Conservation (phyloP, 805 yeast species). For the Zygosaccharomyces bailii region DNA sequence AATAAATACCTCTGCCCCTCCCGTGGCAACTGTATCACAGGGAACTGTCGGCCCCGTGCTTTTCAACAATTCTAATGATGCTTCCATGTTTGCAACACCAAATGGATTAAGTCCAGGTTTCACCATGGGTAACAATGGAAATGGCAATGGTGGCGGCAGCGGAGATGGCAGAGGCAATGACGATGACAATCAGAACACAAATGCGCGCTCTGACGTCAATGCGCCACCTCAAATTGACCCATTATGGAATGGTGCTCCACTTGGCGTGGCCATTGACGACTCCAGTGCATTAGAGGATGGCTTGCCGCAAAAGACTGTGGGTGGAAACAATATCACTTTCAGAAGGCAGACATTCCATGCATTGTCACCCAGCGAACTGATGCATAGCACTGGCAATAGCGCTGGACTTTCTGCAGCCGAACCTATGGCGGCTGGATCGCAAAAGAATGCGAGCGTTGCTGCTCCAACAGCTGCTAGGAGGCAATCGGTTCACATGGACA, state of each 20-base stretch:
- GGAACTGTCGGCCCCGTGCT: conserved; percentile 8
- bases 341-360: conserved; percentile 37
- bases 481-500: conserved; percentile 32
- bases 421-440: conserved; percentile 4
- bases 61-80: conserved; percentile 19
- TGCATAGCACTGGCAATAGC: conserved; percentile 9
- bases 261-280: conserved; percentile 11
- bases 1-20: background rate
- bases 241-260: conserved; percentile 19
- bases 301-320: conserved; percentile 14
- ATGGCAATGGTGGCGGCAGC: background rate
- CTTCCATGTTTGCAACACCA: conserved; percentile 15
- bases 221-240: conserved; percentile 17
- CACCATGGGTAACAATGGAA: background rate
- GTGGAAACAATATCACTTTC: conserved; percentile 18
- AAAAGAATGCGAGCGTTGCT: conserved; percentile 5
- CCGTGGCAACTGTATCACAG: background rate
- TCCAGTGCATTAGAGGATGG: conserved; percentile 16
- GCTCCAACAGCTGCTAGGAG: conserved; percentile 21
- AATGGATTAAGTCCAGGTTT: conserved; percentile 12
- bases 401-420: conserved; percentile 7
- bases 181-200: background rate
- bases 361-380: conserved; percentile 26
- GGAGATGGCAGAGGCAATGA: background rate
- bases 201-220: conserved; percentile 2